Evolutionary conservation across 164 flowering plant species (phyloP), one percentile per base, ranked within the genome.

Genomic region (Dillenia turbinata): DNA sequence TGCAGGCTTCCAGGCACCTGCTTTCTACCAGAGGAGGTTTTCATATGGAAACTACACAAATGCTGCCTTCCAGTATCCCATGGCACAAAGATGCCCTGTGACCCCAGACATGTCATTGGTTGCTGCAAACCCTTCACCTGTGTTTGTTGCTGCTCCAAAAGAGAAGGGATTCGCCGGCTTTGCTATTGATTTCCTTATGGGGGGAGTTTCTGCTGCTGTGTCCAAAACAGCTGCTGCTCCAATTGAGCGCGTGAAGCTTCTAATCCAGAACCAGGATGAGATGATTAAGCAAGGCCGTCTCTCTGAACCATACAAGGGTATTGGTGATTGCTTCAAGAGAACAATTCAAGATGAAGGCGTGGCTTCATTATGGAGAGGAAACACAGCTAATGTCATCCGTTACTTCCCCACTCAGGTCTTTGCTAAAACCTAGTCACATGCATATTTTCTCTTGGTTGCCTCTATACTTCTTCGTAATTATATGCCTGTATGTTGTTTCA

Each of bases 151-250:
- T 54, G 90, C 96, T 13, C 96, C 96, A 6, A 22, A 77, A 14
- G 92, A 89, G 79, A 89, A 82, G 71, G 87, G 90, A 16, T 19
- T 78, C 50, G 66, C 77, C 5, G 62, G 75, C 70, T 89, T 86
- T 65, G 86, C 82, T 13, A 76, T 78, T 70, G 96, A 89, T 75
- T 86, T 89, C 65, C 77, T 89, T 13, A 87, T 87, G 93, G 89
- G 92, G 56, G 96, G 96, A 59, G 96, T 89, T 65, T 87, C 96
- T 64, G 96, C 92, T 40, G 93, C 96, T 60, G 96, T 87, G 19
- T 89, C 96, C 11, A 89, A 89, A 62, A 81, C 93, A 17, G 96
- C 91, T 57, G 92, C 91, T 55, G 93, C 96, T 68, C 96, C 96
- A 8, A 85, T 89, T 62, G 96, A 89, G 75, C 89, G 93, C 52